A percentile compares a stretch with the other conserved stretches of the same genome.
These are phyloP conservation scores for Arthroderma sp. DNA, from an alignment of 2,329 filamentous ascomycete species.

Conservation along the genomic window DNA sequence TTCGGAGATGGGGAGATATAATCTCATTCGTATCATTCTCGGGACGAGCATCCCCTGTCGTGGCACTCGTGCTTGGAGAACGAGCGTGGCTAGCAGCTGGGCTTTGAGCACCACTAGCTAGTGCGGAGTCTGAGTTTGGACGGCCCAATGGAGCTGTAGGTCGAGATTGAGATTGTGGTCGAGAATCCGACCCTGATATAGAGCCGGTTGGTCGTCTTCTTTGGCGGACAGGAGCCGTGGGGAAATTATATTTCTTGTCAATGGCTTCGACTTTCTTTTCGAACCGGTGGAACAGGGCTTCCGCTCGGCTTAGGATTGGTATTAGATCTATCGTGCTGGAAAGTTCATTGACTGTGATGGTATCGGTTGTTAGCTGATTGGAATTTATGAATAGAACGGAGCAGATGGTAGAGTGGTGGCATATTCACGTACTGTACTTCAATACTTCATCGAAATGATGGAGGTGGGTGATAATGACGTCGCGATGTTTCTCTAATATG, in stretches of 20 bases:
- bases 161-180: background rate
- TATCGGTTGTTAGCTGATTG: no score
- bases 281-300: constrained; percentile 77
- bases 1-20: constrained; percentile 51
- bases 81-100: constrained; percentile 6
- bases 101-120: constrained; percentile 2
- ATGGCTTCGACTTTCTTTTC: constrained; percentile 78
- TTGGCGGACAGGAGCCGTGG: constrained; percentile 36
- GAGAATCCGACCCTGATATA: background rate
- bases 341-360: constrained; percentile 68
- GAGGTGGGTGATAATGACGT: constrained; percentile 89
- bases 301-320: constrained; percentile 73
- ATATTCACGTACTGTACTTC: constrained; percentile 62
- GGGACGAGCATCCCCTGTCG: constrained; percentile 9
- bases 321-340: constrained; percentile 85
- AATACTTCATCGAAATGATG: constrained; percentile 92
- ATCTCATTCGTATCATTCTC: constrained; percentile 31
- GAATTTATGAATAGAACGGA: no score
- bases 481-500: constrained; percentile 89
- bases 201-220: constrained; percentile 1
- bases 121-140: constrained; percentile 14
- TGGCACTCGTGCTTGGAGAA: constrained; percentile 14
- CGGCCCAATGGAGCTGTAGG: background rate
- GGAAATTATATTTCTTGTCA: constrained; percentile 83
- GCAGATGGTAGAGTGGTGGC: no score